Conservation (phyloP, 345 rosid species). For the Boechera stricta region DNA sequence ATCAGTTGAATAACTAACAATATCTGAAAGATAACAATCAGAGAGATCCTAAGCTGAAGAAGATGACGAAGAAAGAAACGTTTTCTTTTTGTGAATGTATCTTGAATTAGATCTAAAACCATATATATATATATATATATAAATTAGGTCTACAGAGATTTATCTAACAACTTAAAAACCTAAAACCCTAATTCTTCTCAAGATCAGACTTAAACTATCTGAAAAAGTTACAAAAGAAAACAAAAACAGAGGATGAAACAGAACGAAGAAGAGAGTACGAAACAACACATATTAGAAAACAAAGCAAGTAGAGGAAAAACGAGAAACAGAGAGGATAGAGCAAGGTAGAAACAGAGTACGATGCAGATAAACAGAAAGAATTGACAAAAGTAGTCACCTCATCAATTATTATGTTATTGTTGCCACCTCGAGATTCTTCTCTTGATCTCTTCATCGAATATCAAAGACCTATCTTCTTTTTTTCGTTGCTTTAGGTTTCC, state of each 20-base stretch:
- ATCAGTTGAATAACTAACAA: neutral
- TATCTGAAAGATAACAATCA: neutral
- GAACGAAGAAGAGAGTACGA: neutral
- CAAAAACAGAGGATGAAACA: neutral
- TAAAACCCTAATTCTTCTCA: constrained; percentile 1
- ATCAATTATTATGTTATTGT: neutral
- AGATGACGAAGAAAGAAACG: neutral
- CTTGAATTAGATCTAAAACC: neutral
- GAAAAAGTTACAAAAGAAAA: neutral
- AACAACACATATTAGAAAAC: no score
- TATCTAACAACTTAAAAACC: neutral
- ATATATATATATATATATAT: neutral
- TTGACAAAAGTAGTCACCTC: constrained; percentile 29
- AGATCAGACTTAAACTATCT: neutral
- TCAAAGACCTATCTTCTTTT: neutral
- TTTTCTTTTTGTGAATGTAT: neutral
- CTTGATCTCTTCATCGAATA: neutral
- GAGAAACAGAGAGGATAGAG: neutral
- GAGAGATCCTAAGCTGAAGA: neutral
- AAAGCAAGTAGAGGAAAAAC: no score
- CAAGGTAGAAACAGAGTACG: constrained; percentile 1
- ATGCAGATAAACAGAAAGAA: neutral
- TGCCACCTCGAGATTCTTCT: constrained; percentile 1
- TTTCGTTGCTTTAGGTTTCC: neutral
- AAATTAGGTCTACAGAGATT: neutral